These are phyloP conservation scores for Solanum ossicruentum DNA, from an alignment of 257 asterid genomes.

Conservation along the genomic window DNA sequence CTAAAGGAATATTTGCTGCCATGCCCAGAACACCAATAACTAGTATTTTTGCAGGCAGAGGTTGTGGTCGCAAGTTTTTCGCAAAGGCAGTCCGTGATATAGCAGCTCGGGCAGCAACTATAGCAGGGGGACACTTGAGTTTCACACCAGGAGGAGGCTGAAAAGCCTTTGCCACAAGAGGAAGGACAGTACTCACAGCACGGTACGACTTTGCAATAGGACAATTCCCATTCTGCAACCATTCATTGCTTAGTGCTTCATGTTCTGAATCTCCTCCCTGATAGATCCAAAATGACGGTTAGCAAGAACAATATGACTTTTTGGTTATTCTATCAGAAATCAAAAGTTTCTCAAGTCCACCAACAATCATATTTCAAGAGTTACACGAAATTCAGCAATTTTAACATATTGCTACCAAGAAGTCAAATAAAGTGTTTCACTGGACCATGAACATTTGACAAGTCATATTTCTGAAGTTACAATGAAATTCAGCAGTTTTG, in stretches of 20 bases:
- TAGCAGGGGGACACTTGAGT: slow-evolving; percentile 61
- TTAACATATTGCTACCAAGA: background rate
- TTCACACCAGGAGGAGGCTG: slow-evolving; percentile 83
- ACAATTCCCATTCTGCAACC: slow-evolving; percentile 81
- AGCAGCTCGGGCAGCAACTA: slow-evolving; percentile 77
- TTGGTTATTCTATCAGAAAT: background rate
- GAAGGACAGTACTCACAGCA: slow-evolving; percentile 65
- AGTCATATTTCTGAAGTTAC: background rate
- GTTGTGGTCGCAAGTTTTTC: slow-evolving; percentile 79
- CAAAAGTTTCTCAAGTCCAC: background rate
- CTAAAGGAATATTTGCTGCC: slow-evolving; percentile 84
- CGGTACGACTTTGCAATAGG: slow-evolving; percentile 91
- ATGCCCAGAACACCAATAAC: slow-evolving; percentile 69
- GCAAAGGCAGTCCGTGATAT: slow-evolving; percentile 72
- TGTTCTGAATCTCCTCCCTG: slow-evolving; percentile 58
- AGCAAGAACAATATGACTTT: background rate
- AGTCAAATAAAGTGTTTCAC: background rate
- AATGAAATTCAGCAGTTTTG: background rate
- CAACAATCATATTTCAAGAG: background rate
- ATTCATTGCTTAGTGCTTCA: slow-evolving; percentile 66
- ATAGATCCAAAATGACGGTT: background rate
- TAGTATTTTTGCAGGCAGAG: slow-evolving; percentile 63
- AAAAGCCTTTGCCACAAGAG: slow-evolving; percentile 73
- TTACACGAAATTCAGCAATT: background rate
- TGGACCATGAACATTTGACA: background rate